Evolutionary conservation across 768 basidiomycete genomes (phyloP).

Genomic region (Suillus spraguei): DNA sequence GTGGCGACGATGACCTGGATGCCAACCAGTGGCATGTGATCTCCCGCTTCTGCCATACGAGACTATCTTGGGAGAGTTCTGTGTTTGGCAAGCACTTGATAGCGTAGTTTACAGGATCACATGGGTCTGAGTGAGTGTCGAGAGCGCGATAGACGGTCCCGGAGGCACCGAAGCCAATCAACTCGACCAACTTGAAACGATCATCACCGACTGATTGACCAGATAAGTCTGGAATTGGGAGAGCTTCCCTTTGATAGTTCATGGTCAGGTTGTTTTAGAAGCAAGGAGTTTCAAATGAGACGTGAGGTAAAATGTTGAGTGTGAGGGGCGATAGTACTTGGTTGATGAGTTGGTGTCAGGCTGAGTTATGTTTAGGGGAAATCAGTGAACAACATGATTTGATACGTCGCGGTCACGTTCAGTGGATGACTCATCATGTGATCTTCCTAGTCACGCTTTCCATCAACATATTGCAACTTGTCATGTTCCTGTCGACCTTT

Average conservation of each 20-base stretch:
- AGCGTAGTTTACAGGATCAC: constrained; percentile 53
- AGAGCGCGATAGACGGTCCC: constrained; percentile 77
- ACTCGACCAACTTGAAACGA: constrained; percentile 59
- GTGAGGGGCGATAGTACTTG: background rate
- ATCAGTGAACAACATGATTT: background rate
- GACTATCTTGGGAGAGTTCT: constrained; percentile 54
- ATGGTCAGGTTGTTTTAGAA: background rate
- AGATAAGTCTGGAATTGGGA: constrained; percentile 48
- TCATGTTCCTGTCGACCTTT: no score
- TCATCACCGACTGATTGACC: constrained; percentile 56
- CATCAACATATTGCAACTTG: no score
- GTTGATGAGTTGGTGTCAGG: background rate
- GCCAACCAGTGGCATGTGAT: constrained; percentile 56
- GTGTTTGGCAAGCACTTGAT: constrained; percentile 74
- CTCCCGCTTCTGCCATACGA: constrained; percentile 68
- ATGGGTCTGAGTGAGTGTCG: constrained; percentile 44
- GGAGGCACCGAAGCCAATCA: constrained; percentile 74
- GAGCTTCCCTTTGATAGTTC: constrained; percentile 9
- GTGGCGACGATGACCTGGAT: constrained; percentile 46
- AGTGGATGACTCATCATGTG: background rate
- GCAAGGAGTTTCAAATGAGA: background rate
- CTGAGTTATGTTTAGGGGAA: background rate
- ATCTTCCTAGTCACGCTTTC: no score
- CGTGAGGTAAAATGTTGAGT: background rate
- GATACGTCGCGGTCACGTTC: background rate